Conservation (phyloP, 257 asterid genomes). For the Ophiorrhiza pumila region DNA sequence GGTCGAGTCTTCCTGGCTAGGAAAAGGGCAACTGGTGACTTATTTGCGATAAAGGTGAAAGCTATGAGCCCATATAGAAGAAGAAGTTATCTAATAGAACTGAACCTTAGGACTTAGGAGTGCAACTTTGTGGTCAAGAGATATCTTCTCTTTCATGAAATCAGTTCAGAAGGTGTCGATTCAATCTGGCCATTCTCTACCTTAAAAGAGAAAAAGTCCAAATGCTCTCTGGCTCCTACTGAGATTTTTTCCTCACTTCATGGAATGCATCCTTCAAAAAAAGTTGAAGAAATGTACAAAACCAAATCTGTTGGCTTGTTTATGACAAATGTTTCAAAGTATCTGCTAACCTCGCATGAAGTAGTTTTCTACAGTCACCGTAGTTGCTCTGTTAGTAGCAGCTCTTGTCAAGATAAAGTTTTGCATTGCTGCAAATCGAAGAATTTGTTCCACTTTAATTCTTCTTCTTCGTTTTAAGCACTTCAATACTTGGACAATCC, state of each 20-base stretch:
- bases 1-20: slow-evolving; percentile 93
- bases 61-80: background rate
- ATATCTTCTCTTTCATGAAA: no score
- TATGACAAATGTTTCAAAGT: background rate
- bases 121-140: background rate
- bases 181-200: background rate
- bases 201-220: background rate
- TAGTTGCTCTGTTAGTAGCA: background rate
- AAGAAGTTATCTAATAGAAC: background rate
- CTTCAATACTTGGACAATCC: background rate
- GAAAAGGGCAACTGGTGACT: slow-evolving; percentile 96
- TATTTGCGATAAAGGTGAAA: slow-evolving; percentile 93
- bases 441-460: background rate
- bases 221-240: background rate
- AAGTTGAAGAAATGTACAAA: background rate
- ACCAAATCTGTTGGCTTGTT: background rate
- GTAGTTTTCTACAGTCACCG: no score
- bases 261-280: background rate
- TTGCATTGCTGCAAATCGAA: background rate
- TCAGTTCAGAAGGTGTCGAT: background rate
- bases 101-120: background rate
- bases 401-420: background rate
- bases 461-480: background rate
- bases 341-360: background rate
- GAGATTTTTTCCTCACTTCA: background rate